Percentiles rank a stretch among this genome's conserved stretches.
Conservation (phyloP, 2,329 filamentous ascomycete genomes). For the Penicillium sp. region DNA sequence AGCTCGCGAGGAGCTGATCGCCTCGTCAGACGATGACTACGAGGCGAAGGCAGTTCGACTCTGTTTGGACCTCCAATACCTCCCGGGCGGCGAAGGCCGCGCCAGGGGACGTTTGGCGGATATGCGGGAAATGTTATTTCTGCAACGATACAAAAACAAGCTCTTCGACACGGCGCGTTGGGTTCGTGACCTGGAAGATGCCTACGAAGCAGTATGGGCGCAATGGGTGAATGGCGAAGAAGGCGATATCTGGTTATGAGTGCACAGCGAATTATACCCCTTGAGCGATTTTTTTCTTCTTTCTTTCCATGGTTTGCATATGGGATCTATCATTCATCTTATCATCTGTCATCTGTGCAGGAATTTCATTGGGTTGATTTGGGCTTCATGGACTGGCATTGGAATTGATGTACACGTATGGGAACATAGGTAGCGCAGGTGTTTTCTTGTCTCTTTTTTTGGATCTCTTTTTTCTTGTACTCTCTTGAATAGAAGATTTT, state of each 20-base stretch:
- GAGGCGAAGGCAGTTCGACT: conserved; percentile 75
- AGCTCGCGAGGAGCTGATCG: conserved; percentile 77
- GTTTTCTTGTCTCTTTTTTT: not conserved
- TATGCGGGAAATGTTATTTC: conserved; percentile 79
- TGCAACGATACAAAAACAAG: conserved; percentile 80
- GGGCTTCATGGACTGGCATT: conserved; percentile 10
- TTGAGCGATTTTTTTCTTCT: conserved; percentile 32
- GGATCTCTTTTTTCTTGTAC: not conserved
- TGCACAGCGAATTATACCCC: conserved; percentile 40
- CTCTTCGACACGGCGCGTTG: conserved; percentile 91
- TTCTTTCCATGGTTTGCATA: conserved; percentile 1
- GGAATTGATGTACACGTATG: conserved; percentile 11
- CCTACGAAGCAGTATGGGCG: conserved; percentile 86
- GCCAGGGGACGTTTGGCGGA: conserved; percentile 72
- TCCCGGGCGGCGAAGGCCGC: conserved; percentile 37
- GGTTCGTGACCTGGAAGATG: conserved; percentile 86
- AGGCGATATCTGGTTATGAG: conserved; percentile 86
- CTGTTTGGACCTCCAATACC: conserved; percentile 67
- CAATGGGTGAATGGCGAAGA: conserved; percentile 83
- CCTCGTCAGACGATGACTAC: conserved; percentile 77
- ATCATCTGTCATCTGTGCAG: conserved; percentile 1
- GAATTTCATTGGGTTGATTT: conserved; percentile 1
- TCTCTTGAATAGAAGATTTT: conserved; percentile 3
- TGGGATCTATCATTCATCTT: conserved; percentile 7
- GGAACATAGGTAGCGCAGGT: conserved; percentile 3